Evolutionary conservation across 495 filamentous ascomycete species (phyloP), one percentile per base, ranked within the genome.

Genomic region (Penicillium paxilli): DNA sequence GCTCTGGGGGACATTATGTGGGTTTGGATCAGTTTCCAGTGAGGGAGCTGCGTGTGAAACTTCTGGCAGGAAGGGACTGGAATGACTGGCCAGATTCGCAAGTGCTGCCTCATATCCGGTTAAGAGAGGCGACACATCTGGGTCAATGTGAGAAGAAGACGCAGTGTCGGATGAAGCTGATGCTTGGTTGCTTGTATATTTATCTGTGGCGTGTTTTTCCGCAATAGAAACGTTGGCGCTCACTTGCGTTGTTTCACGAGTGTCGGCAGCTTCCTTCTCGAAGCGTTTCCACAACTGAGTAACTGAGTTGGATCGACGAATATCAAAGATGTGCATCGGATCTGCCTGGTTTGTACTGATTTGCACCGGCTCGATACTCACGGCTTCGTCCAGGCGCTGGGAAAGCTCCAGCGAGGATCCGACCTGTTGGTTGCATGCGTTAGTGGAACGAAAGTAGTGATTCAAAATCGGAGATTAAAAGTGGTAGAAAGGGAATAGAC

Each of bases 21-120:
- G 9, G n/a, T 23, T 42, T 42, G 40, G 20, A 19, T 9, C 40
- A 12, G 40, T 2, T 11, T n/a, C 40, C 9, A 14, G 4, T 5
- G 40, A 22, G 9, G 40, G n/a, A 7, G 17, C 23, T 23, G 10
- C 19, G 6, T 23, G 40, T 7, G 63, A 54, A 20, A 10, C 10
- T 8, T 42, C 19, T 5, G 40, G 17, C 11, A 22, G 10, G 20
- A 8, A 23, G 9, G 40, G 8, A 23, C 19, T 14, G 9, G 40
- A 8, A 23, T n/a, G 8, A 8, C 5, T 11, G 20, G 40, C 19
- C 8, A 81, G 61, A 52, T 66, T 76, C 30, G 79, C 70, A 58
- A 83, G 62, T 52, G 82, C 79, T 12, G 68, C 72, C 48, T 82
- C 78, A 42, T 81, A 82, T 30, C 74, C 75, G 25, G 69, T 71